phyloP scores from a whole-genome alignment of 208 protist genomes.

The Acanthamoeba comandoni region DNA sequence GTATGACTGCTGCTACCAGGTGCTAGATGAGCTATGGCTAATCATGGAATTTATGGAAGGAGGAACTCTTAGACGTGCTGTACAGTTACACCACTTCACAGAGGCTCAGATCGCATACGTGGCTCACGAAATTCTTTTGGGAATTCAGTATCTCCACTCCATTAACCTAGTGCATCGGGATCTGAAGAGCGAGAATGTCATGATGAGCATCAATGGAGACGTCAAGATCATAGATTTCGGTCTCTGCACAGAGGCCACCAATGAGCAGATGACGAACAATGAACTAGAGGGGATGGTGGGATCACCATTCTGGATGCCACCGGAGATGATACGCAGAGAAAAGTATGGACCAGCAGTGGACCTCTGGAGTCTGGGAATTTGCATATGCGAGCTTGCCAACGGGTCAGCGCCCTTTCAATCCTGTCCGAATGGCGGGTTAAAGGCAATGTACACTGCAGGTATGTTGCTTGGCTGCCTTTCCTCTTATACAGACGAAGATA shows the following conservation, averaged over 20 bases:
- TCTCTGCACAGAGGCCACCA: conserved; percentile 23
- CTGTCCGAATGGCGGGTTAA: not conserved
- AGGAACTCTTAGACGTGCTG: conserved; percentile 73
- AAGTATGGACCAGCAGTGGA: conserved; percentile 24
- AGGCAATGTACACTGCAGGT: conserved; percentile 41
- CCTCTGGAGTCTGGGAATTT: conserved; percentile 20
- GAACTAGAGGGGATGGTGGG: conserved; percentile 42
- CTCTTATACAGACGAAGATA: not conserved
- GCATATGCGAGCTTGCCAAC: conserved; percentile 12
- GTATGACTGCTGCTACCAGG: not conserved
- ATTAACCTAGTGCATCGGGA: conserved; percentile 76
- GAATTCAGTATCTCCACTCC: conserved; percentile 75
- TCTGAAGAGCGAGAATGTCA: conserved; percentile 79
- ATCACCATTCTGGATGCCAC: conserved; percentile 71
- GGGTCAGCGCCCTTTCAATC: conserved; percentile 4
- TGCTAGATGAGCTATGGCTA: conserved; percentile 57
- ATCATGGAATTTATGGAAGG: conserved; percentile 84
- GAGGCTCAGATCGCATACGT: conserved; percentile 52
- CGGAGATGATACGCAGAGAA: conserved; percentile 29
- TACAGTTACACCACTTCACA: not conserved
- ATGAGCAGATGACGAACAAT: not conserved
- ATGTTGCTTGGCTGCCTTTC: not conserved
- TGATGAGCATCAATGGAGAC: conserved; percentile 55
- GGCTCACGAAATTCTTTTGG: conserved; percentile 51
- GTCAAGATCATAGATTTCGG: conserved; percentile 66